These are phyloP conservation scores for Saturnispora saitoi DNA, from an alignment of 805 yeast genomes.

Conservation along the genomic window DNA sequence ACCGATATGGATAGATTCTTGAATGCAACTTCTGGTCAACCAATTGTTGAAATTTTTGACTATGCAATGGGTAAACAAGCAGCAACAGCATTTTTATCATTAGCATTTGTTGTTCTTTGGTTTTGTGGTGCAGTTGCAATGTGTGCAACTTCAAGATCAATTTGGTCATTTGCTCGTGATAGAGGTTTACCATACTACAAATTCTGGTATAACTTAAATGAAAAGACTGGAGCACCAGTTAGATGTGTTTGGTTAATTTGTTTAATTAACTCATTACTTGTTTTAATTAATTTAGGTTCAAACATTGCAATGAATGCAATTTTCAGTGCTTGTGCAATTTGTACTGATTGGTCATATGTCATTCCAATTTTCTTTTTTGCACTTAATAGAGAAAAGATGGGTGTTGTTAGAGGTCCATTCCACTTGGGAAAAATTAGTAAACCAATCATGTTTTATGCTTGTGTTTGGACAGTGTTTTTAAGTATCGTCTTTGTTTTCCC, in stretches of 20 bases:
- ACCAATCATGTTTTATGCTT: conserved; percentile 34
- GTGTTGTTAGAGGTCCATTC: conserved; percentile 42
- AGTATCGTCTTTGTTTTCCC: conserved; percentile 47
- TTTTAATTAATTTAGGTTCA: conserved; percentile 36
- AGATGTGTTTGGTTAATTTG: conserved; percentile 37
- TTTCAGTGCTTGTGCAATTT: conserved; percentile 45
- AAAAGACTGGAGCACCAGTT: conserved; percentile 35
- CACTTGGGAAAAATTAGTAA: conserved; percentile 36
- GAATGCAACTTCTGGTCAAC: conserved; percentile 35
- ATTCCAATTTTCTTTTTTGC: conserved; percentile 36
- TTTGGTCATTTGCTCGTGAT: conserved; percentile 52
- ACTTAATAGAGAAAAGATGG: conserved; percentile 36
- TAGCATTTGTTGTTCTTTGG: conserved; percentile 42
- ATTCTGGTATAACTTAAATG: conserved; percentile 33
- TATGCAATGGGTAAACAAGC: conserved; percentile 45
- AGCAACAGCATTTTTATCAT: conserved; percentile 42
- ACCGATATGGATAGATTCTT: conserved; percentile 31
- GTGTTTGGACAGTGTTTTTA: conserved; percentile 38
- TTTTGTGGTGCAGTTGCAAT: conserved; percentile 45
- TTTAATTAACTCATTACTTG: conserved; percentile 35
- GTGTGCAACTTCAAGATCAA: conserved; percentile 42
- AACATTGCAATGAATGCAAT: conserved; percentile 44
- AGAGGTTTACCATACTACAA: conserved; percentile 41
- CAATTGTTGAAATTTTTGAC: conserved; percentile 43
- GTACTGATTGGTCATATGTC: conserved; percentile 43